phyloP scores from a whole-genome alignment of 2,329 filamentous ascomycete genomes.

The Cordyceps cateniannulata region DNA sequence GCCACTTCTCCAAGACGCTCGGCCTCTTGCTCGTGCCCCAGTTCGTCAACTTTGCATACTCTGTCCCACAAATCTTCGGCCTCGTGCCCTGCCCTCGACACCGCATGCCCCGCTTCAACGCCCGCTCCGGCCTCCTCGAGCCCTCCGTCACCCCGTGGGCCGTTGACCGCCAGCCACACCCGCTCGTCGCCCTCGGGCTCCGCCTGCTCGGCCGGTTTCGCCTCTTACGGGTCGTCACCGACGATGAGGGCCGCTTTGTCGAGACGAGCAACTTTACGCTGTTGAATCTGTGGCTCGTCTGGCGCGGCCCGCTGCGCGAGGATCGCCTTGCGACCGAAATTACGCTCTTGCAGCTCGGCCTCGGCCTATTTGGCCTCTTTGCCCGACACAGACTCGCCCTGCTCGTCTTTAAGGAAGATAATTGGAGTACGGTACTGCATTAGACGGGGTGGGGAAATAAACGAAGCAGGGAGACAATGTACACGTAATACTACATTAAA shows the following conservation, averaged over 20 bases:
- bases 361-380: slow-evolving; percentile 78
- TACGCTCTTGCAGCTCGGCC: slow-evolving; percentile 65
- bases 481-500: background rate
- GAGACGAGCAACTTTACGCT: slow-evolving; percentile 89
- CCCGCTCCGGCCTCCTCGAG: slow-evolving; percentile 76
- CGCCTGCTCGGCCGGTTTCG: slow-evolving; percentile 62
- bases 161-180: slow-evolving; percentile 59
- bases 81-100: slow-evolving; percentile 89
- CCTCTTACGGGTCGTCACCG: slow-evolving; percentile 61
- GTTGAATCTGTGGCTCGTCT: slow-evolving; percentile 92
- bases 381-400: slow-evolving; percentile 80
- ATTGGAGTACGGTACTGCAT: slow-evolving; percentile 44
- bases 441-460: background rate
- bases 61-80: slow-evolving; percentile 82
- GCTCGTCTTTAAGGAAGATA: slow-evolving; percentile 86
- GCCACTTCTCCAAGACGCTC: slow-evolving; percentile 96
- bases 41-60: slow-evolving; percentile 95
- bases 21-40: slow-evolving; percentile 87
- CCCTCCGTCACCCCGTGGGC: slow-evolving; percentile 75
- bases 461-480: background rate
- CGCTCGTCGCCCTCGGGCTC: slow-evolving; percentile 55
- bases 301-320: slow-evolving; percentile 86
- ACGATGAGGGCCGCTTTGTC: slow-evolving; percentile 62
- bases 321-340: slow-evolving; percentile 76
- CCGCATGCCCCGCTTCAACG: slow-evolving; percentile 82